phyloP scores from a whole-genome alignment of 2,329 filamentous ascomycete genomes.

The Tolypocladium inflatum region DNA sequence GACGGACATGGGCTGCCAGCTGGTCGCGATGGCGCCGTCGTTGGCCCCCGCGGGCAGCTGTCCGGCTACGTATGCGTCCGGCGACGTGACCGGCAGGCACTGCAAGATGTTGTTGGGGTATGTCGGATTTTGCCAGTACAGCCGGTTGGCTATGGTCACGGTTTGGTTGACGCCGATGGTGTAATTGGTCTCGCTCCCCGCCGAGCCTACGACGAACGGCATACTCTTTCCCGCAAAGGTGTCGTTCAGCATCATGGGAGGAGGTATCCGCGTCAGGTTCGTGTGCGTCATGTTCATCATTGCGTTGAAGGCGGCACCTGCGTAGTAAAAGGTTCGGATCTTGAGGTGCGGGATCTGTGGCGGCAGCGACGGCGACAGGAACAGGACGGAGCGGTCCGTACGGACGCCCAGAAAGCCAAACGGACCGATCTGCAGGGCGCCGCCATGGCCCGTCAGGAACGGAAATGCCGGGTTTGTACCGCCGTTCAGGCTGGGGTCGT shows the following conservation, averaged over 20 bases:
- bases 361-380: slow-evolving; percentile 50
- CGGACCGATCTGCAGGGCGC: slow-evolving; percentile 56
- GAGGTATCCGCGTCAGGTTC: slow-evolving; percentile 13
- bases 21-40: background rate
- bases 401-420: slow-evolving; percentile 60
- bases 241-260: slow-evolving; percentile 41
- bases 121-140: slow-evolving; percentile 43
- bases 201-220: slow-evolving; percentile 44
- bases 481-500: slow-evolving; percentile 50
- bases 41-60: background rate
- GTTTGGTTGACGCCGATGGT: slow-evolving; percentile 36
- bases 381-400: slow-evolving; percentile 47
- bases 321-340: slow-evolving; percentile 18
- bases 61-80: slow-evolving; percentile 24
- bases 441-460: slow-evolving; percentile 63
- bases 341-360: slow-evolving; percentile 44
- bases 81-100: slow-evolving; percentile 45
- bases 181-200: slow-evolving; percentile 28
- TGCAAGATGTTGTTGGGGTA: slow-evolving; percentile 53
- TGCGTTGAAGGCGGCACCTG: slow-evolving; percentile 13
- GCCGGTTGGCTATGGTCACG: slow-evolving; percentile 48
- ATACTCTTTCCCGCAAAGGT: slow-evolving; percentile 45
- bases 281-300: slow-evolving; percentile 16
- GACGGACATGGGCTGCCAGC: background rate
- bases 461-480: slow-evolving; percentile 48